phyloP scores from a whole-genome alignment of 352 stramenopile species.

The Phytophthora colocasiae region DNA sequence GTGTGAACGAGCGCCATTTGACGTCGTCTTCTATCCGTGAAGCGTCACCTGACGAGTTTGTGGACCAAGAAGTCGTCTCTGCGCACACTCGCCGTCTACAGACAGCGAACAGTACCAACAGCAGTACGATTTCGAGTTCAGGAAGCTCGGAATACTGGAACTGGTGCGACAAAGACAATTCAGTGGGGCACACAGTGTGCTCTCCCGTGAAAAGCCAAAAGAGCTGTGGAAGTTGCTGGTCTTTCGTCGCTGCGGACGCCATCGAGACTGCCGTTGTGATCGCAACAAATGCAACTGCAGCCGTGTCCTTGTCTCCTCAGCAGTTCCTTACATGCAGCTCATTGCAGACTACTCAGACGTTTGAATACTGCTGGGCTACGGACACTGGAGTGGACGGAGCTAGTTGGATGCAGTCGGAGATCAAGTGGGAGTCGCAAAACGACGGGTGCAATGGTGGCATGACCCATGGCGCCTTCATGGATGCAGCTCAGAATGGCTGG shows the following conservation, averaged over 20 bases:
- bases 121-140: conserved; percentile 32
- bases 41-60: conserved; percentile 57
- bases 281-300: conserved; percentile 56
- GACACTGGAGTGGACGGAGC: conserved; percentile 51
- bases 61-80: conserved; percentile 63
- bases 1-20: conserved; percentile 74
- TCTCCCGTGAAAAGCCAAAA: conserved; percentile 82
- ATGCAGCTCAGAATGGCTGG: conserved; percentile 69
- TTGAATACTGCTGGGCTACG: conserved; percentile 81
- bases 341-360: conserved; percentile 71
- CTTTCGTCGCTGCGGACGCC: conserved; percentile 78
- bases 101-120: conserved; percentile 31
- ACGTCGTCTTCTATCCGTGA: conserved; percentile 38
- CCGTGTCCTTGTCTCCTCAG: conserved; percentile 77
- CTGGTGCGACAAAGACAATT: conserved; percentile 76
- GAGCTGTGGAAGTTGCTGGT: conserved; percentile 84
- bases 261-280: conserved; percentile 85
- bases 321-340: conserved; percentile 81
- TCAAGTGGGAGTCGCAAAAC: conserved; percentile 84
- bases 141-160: conserved; percentile 53
- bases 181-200: conserved; percentile 65
- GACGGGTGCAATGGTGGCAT: conserved; percentile 83
- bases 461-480: conserved; percentile 83
- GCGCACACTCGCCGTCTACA: conserved; percentile 36
- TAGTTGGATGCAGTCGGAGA: conserved; percentile 66